Evolutionary conservation across 345 rosid genomes (phyloP).

Genomic region (Melaleuca alternifolia): DNA sequence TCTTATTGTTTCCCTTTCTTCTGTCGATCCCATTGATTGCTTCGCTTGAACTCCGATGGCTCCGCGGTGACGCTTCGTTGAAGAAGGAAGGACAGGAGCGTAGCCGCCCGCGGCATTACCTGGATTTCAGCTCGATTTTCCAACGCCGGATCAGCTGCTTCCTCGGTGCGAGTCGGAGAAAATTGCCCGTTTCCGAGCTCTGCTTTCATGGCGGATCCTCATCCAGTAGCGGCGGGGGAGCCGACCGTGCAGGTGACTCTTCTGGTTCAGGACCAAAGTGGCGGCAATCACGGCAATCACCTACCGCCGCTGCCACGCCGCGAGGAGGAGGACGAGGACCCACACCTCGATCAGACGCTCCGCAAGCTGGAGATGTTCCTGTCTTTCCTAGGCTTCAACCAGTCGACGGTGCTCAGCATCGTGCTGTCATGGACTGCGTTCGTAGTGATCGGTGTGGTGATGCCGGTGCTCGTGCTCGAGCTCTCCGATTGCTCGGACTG

Average conservation of each 20-base stretch:
- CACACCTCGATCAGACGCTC: conserved; percentile 37
- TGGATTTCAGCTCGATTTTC: too few species aligned
- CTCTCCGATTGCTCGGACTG: conserved; percentile 42
- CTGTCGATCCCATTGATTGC: background rate
- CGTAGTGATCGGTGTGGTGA: conserved; percentile 33
- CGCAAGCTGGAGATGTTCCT: conserved; percentile 42
- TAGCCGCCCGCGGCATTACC: background rate
- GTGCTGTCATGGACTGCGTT: conserved; percentile 59
- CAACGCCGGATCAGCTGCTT: too few species aligned
- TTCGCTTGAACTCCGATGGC: background rate
- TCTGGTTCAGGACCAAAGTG: conserved; percentile 20
- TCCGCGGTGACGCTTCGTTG: background rate
- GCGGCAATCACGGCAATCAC: background rate
- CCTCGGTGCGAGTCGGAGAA: background rate
- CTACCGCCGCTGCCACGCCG: background rate
- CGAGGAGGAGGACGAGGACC: conserved; percentile 2
- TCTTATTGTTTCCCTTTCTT: background rate
- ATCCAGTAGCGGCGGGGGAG: conserved; percentile 1
- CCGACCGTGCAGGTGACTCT: conserved; percentile 33
- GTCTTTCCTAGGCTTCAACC: conserved; percentile 58
- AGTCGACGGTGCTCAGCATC: conserved; percentile 33
- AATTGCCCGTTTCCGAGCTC: background rate
- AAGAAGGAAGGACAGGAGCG: background rate
- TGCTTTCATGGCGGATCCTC: conserved; percentile 25
- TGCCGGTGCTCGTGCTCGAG: conserved; percentile 64